These are phyloP conservation scores for Solanum appendiculatum DNA, from an alignment of 257 asterid species.

Conservation along the genomic window DNA sequence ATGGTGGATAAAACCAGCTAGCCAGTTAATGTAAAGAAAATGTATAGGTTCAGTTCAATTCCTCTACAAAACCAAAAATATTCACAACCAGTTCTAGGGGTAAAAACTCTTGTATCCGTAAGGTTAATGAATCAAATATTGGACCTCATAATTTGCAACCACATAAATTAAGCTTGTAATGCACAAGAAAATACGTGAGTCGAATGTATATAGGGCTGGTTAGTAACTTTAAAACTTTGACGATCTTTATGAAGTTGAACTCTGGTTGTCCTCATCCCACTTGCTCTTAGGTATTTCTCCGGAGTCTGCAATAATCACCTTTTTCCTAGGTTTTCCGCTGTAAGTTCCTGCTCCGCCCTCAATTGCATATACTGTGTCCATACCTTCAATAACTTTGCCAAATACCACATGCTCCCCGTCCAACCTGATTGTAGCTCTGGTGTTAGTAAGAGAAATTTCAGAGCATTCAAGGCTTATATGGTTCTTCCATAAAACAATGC, in stretches of 20 bases:
- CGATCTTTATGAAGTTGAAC: slow-evolving; percentile 4
- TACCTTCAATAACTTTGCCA: slow-evolving; percentile 88
- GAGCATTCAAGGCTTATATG: background rate
- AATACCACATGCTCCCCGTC: slow-evolving; percentile 90
- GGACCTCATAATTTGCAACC: background rate
- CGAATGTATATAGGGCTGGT: background rate
- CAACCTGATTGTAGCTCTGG: slow-evolving; percentile 42
- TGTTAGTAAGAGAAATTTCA: background rate
- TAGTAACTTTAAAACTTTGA: slow-evolving; percentile 4
- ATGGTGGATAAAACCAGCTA: background rate
- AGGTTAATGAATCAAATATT: background rate
- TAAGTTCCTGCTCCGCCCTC: slow-evolving; percentile 98
- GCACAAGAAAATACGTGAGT: background rate
- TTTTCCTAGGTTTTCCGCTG: slow-evolving; percentile 94
- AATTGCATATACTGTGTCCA: slow-evolving; percentile 87
- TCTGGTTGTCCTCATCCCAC: slow-evolving; percentile 60
- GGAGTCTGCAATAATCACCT: slow-evolving; percentile 67
- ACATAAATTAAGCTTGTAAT: background rate
- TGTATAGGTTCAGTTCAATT: background rate
- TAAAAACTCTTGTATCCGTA: background rate
- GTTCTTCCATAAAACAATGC: background rate
- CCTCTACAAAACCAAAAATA: background rate
- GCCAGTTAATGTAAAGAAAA: background rate
- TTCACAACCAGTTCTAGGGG: background rate
- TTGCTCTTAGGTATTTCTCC: slow-evolving; percentile 90